Evolutionary conservation across 768 basidiomycete species (phyloP).

Genomic region (Flagelloscypha sp.): DNA sequence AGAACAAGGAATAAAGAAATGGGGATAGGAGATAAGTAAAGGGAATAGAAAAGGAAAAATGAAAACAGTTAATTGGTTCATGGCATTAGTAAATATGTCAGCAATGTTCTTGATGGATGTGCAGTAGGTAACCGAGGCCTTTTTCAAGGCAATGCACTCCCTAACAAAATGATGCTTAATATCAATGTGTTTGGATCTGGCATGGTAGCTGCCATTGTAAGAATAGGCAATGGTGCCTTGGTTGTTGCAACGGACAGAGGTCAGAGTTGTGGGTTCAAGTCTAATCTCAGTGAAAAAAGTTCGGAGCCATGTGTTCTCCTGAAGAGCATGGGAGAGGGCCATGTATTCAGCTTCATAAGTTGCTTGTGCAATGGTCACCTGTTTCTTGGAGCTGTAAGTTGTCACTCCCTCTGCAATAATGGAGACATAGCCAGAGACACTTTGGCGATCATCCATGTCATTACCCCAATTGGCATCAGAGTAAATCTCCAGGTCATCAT

Average conservation of each 20-base stretch:
- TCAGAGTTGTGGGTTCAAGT: constrained; percentile 7
- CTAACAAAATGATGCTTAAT: constrained; percentile 29
- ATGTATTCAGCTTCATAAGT: constrained; percentile 33
- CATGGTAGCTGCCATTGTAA: constrained; percentile 15
- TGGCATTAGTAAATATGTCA: too few species aligned
- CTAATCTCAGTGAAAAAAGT: constrained; percentile 14
- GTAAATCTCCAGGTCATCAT: constrained; percentile 9
- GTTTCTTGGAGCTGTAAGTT: constrained; percentile 26
- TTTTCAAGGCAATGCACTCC: constrained; percentile 20
- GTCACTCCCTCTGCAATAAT: constrained; percentile 20
- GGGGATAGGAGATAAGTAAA: too few species aligned
- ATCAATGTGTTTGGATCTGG: constrained; percentile 27
- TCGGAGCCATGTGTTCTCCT: constrained; percentile 21
- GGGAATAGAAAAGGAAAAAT: too few species aligned
- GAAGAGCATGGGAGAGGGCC: constrained; percentile 18
- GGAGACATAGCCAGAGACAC: constrained; percentile 29
- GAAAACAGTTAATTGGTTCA: too few species aligned
- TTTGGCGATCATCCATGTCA: constrained; percentile 17
- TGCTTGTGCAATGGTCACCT: constrained; percentile 24
- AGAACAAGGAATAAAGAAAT: too few species aligned
- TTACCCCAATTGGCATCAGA: constrained; percentile 27
- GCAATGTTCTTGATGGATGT: too few species aligned
- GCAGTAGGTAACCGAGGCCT: too few species aligned
- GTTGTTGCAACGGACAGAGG: constrained; percentile 17
- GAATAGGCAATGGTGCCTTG: constrained; percentile 14